Conservation (phyloP, 75 land plant species). For the Isoetes taiwanensis region DNA sequence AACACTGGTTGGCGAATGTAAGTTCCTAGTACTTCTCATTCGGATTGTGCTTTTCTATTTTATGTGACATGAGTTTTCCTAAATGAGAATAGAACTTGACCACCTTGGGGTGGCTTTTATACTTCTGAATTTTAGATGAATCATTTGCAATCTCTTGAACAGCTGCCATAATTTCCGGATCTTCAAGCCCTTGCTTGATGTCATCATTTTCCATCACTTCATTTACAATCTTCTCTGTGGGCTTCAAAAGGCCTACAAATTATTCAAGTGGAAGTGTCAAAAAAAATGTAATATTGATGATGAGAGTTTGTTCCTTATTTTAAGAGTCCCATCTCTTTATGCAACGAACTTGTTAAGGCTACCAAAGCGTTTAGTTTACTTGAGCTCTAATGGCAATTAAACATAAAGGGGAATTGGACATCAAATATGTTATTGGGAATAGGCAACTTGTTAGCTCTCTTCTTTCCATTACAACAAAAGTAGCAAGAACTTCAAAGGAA, state of each 20-base stretch:
- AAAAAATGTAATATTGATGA: not conserved
- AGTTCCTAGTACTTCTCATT: not conserved
- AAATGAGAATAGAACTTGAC: slow-evolving; percentile 15
- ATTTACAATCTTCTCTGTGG: slow-evolving; percentile 28
- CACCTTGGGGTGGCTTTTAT: slow-evolving; percentile 17
- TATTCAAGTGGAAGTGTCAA: not conserved
- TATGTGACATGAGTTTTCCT: slow-evolving; percentile 21
- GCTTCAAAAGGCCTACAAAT: slow-evolving; percentile 17
- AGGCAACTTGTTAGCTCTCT: no score
- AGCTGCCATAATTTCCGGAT: slow-evolving; percentile 24
- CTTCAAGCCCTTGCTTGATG: slow-evolving; percentile 17
- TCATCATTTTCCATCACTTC: slow-evolving; percentile 25
- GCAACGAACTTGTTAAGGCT: not conserved
- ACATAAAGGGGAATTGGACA: not conserved
- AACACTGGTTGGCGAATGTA: no score
- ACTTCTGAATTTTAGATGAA: slow-evolving; percentile 17
- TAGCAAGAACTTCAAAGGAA: no score
- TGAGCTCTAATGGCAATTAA: not conserved
- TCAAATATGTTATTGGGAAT: no score
- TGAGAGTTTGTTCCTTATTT: not conserved
- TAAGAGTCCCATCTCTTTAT: not conserved
- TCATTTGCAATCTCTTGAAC: slow-evolving; percentile 28
- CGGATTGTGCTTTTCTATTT: slow-evolving; percentile 10
- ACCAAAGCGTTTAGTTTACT: not conserved
- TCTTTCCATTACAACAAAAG: no score